Conservation (phyloP, 2,329 filamentous ascomycete species). For the Pyrenochaeta sp. region DNA sequence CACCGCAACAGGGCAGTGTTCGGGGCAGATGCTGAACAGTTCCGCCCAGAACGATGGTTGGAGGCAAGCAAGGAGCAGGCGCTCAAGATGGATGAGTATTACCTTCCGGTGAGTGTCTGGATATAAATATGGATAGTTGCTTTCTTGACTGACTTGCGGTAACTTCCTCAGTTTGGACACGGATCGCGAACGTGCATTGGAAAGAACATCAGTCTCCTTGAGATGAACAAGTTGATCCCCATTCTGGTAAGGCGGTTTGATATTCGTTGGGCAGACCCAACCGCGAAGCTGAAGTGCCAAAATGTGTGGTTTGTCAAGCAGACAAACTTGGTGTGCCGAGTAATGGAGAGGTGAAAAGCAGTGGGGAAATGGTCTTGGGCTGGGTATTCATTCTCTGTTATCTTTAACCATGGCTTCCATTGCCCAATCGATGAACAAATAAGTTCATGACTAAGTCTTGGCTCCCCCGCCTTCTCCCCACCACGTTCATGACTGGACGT, state of each 20-base stretch:
- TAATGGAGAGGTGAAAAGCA: neutral
- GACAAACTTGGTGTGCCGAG: neutral
- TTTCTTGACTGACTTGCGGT: neutral
- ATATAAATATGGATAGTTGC: too few relatives aligned
- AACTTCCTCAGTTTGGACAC: neutral
- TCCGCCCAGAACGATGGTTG: conserved; percentile 31
- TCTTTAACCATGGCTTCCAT: too few relatives aligned
- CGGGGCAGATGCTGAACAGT: conserved; percentile 23
- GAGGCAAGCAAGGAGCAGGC: conserved; percentile 16
- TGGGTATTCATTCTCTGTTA: too few relatives aligned
- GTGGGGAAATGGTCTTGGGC: too few relatives aligned
- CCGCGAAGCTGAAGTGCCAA: neutral
- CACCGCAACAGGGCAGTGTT: conserved; percentile 24
- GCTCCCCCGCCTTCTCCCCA: too few relatives aligned
- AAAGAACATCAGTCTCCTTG: neutral
- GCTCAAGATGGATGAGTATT: conserved; percentile 24
- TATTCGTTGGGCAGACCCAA: neutral
- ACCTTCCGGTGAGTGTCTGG: conserved; percentile 19
- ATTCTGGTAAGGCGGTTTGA: neutral
- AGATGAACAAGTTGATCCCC: neutral
- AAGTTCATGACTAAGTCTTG: too few relatives aligned
- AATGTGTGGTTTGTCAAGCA: conserved; percentile 2
- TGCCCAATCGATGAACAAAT: too few relatives aligned
- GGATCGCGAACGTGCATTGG: conserved; percentile 3
- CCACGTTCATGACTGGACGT: too few relatives aligned